Evolutionary conservation across 257 asterid genomes (phyloP), one percentile per base, ranked within the genome.

Genomic region (Scutellaria minor): DNA sequence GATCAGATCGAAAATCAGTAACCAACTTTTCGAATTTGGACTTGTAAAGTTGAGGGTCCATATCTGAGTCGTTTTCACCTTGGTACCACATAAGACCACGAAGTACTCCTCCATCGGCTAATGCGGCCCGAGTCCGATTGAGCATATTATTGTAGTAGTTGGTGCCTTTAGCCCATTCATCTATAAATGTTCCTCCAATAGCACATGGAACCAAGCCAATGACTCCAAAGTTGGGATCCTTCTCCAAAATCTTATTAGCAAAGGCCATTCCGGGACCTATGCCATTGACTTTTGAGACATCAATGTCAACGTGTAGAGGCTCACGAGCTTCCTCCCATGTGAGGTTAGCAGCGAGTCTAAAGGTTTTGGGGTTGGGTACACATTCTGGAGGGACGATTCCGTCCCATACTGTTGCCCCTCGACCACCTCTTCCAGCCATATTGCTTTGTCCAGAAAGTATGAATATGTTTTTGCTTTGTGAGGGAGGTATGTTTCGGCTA

Each of bases 221-320:
- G 20, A 72, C 83, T 11, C 84, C 89, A 20, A 84, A 14, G 35
- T 60, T 66, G 0, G 83, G 45, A 27, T 88, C 79, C 14, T 46
- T 74, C 0, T 64, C 64, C 46, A 85, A 14, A 5, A 85, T 53
- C 3, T 81, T 24, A 39, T 83, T 80, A 0, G 90, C 87, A 59
- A 89, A 89, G 0, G 89, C 72, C 94, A 89, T 79, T 13, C 92
- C 96, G 2, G 96, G 96, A 15, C 96, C 96, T 7, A 87, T 71
- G 8, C 91, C 93, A 48, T 85, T 80, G 0, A 72, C 61, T 69
- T 75, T 72, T 1, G 51, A 64, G 9, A 67, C 31, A 71, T 89
- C 96, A 12, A 89, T 84, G 53, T 83, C 94, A 14, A 13, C 50
- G 68, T 89, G 96, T 47, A 89, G 83, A 9, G 92, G 94, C 60